phyloP scores from a whole-genome alignment of 352 stramenopile species.

The Pythium grandisporangium region DNA sequence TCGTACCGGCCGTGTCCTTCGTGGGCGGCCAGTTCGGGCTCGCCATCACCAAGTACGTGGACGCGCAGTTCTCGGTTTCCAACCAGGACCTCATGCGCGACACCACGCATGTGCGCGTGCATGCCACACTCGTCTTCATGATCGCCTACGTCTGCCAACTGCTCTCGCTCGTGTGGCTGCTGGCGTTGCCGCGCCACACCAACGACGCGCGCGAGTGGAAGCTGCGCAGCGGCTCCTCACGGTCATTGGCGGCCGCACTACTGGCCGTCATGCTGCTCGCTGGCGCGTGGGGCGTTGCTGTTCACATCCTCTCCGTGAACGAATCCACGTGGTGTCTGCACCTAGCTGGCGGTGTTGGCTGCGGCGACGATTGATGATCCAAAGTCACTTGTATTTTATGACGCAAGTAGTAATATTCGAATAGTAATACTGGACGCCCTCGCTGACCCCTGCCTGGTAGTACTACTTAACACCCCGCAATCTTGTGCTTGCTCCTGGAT shows the following conservation, averaged over 20 bases:
- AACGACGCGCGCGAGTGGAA: slow-evolving; percentile 20
- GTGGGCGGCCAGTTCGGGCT: slow-evolving; percentile 29
- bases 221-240: slow-evolving; percentile 16
- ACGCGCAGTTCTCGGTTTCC: slow-evolving; percentile 40
- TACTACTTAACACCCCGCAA: too few relatives aligned
- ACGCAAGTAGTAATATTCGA: too few relatives aligned
- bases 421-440: too few relatives aligned
- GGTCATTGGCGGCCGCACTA: slow-evolving; percentile 6
- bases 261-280: slow-evolving; percentile 13
- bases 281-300: slow-evolving; percentile 14
- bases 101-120: slow-evolving; percentile 23
- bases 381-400: too few relatives aligned
- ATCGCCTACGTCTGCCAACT: slow-evolving; percentile 46
- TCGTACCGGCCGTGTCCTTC: slow-evolving; percentile 44
- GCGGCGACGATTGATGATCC: too few relatives aligned
- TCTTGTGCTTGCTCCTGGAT: too few relatives aligned
- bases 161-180: slow-evolving; percentile 31
- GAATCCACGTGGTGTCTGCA: slow-evolving; percentile 31
- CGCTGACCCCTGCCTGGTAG: too few relatives aligned
- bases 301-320: slow-evolving; percentile 51
- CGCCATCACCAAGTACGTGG: slow-evolving; percentile 45
- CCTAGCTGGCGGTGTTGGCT: slow-evolving; percentile 37
- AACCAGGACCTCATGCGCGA: slow-evolving; percentile 41
- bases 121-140: slow-evolving; percentile 38
- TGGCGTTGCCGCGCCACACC: slow-evolving; percentile 28